Conservation (phyloP, 352 stramenopile species). For the Globisporangium mamillatum region DNA sequence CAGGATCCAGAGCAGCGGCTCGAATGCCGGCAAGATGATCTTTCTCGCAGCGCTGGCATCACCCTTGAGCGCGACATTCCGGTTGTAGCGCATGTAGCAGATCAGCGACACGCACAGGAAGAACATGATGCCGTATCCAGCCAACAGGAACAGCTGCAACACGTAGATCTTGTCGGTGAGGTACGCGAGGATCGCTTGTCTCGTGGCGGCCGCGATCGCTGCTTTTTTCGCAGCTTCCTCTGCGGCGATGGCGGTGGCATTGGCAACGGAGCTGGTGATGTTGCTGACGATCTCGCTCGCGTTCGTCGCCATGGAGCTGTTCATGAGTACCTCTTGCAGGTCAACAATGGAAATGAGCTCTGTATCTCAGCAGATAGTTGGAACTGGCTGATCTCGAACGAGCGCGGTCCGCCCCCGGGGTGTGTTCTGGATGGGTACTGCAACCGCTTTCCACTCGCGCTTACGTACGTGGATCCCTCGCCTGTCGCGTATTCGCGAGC, state of each 20-base stretch:
- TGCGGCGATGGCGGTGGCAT: slow-evolving; percentile 3
- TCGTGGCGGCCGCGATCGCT: not conserved
- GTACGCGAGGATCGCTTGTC: slow-evolving; percentile 3
- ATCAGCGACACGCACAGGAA: slow-evolving; percentile 14
- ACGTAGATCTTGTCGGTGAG: slow-evolving; percentile 12
- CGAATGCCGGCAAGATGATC: slow-evolving; percentile 68
- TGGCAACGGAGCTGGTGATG: not conserved
- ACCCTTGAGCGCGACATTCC: slow-evolving; percentile 27
- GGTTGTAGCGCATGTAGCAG: slow-evolving; percentile 30
- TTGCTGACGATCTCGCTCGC: slow-evolving; percentile 8
- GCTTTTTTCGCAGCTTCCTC: slow-evolving; percentile 5
- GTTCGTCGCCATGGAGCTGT: slow-evolving; percentile 2
- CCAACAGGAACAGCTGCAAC: slow-evolving; percentile 11
- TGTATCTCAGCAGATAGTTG: not conserved
- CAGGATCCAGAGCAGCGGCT: slow-evolving; percentile 60
- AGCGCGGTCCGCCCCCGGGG: not conserved
- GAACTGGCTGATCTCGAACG: not conserved
- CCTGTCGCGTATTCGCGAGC: not conserved
- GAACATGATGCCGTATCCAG: slow-evolving; percentile 19
- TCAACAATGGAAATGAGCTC: slow-evolving; percentile 9
- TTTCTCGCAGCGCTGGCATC: slow-evolving; percentile 35
- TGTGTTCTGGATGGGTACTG: not conserved
- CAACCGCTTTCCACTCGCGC: not conserved
- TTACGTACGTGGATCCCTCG: not conserved
- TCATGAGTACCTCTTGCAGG: slow-evolving; percentile 10